phyloP scores from a whole-genome alignment of 208 protist genomes.

The Hexamita inflata region DNA sequence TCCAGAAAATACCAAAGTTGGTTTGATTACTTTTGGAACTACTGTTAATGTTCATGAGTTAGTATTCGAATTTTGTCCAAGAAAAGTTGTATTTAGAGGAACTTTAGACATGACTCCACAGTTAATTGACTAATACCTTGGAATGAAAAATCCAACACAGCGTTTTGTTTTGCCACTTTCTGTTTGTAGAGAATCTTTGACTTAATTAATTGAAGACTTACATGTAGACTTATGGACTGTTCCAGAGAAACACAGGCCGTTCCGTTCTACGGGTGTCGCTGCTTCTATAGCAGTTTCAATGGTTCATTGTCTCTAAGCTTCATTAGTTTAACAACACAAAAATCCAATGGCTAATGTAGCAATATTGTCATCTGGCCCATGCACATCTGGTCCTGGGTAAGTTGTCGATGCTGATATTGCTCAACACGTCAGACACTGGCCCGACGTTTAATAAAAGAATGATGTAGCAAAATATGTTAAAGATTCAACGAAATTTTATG shows the following conservation, averaged over 20 bases:
- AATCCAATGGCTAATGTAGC: neutral
- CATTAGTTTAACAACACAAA: neutral
- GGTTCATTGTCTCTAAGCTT: neutral
- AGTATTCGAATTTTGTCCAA: constrained; percentile 11
- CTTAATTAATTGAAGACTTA: constrained; percentile 10
- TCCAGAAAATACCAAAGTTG: neutral
- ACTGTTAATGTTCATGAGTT: constrained; percentile 20
- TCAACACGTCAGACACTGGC: constrained; percentile 9
- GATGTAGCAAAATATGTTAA: constrained; percentile 16
- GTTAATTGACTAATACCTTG: neutral
- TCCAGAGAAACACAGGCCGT: neutral
- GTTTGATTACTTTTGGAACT: neutral
- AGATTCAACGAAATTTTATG: neutral
- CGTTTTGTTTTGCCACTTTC: neutral
- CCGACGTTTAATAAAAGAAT: neutral
- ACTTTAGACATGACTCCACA: neutral
- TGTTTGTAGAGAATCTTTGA: neutral
- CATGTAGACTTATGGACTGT: neutral
- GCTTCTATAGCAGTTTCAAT: neutral
- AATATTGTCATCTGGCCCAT: neutral
- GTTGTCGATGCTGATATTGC: constrained; percentile 17
- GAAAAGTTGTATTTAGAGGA: constrained; percentile 19
- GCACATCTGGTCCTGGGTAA: constrained; percentile 3
- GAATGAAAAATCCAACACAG: constrained; percentile 5
- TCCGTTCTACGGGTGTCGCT: neutral